These are phyloP conservation scores for Daldinia decipiens DNA, from an alignment of 495 filamentous ascomycete species.

Conservation along the genomic window DNA sequence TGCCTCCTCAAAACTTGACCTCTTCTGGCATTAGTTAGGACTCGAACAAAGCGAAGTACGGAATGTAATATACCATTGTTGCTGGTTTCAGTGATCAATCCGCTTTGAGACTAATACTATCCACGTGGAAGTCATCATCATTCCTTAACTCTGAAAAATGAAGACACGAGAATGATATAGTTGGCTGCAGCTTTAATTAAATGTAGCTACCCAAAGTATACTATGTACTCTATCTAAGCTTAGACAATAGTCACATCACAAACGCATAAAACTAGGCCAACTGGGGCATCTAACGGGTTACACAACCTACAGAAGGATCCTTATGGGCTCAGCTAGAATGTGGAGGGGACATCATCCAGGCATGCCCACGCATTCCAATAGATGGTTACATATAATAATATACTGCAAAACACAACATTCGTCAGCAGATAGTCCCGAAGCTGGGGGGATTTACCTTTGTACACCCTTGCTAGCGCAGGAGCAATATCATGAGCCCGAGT, in stretches of 20 bases:
- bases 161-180: not conserved
- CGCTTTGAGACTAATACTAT: slow-evolving; percentile 9
- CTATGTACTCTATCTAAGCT: slow-evolving; percentile 24
- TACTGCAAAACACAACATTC: slow-evolving; percentile 27
- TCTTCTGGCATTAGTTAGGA: not conserved
- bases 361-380: slow-evolving; percentile 25
- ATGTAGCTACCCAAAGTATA: not conserved
- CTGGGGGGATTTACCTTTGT: slow-evolving; percentile 36
- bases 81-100: slow-evolving; percentile 33
- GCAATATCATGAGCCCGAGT: slow-evolving; percentile 8
- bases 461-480: slow-evolving; percentile 12
- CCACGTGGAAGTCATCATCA: not conserved
- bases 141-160: not conserved
- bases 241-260: not conserved
- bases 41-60: slow-evolving; percentile 27
- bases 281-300: not conserved
- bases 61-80: slow-evolving; percentile 18
- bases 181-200: not conserved
- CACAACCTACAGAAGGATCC: not conserved
- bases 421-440: slow-evolving; percentile 23
- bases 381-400: slow-evolving; percentile 7
- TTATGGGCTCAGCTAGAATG: not conserved
- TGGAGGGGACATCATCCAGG: not conserved
- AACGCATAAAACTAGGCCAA: not conserved
- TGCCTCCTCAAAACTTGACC: not conserved